Base-by-base conservation (phyloP, 352 stramenopile species). In the Paralagenidium karlingii region DNA sequence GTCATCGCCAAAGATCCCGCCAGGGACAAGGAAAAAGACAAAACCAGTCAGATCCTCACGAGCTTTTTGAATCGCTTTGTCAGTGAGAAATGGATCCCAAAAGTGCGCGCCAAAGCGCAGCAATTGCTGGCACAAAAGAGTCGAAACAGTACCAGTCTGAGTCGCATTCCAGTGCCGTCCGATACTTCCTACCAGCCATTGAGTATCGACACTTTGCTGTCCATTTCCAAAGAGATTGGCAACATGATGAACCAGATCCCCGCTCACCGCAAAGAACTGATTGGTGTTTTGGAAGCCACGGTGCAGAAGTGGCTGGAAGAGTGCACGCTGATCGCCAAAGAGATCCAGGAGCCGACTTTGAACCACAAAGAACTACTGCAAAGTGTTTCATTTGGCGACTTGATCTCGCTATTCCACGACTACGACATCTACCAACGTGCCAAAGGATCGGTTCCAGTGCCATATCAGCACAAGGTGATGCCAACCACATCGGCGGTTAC, bases 241-340 rank as follows among this genome's bases (percentile, higher is more conserved):
- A 54, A 64, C 3, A 86, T 90, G 68, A 82, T 87, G 57, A 33
- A 51, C 4, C 70, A 60, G 31, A 87, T 87, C 61, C 70, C 73
- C 0, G 55, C 70, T 18, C 63, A 84, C 38, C 60, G 59, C 7
- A 49, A 54, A 5, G 70, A 79, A n/a, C 51, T 85, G 5, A 61
- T 80, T 3, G 48, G 56, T 15, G 68, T 88, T 7, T 43, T 87
- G 1, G 74, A 90, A 45, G 50, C 52, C 8, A 80, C 67, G 2
- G 60, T 86, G 3, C 22, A 70, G 25, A 82, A 68, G 30, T 88
- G 71, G 65, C 44, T 86, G 8, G 67, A 86, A 24, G 71, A 90
- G 31, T 86, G 74, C 33, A 45, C 60, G 0, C 47, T 49, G 4
- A 85, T 90, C 25, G 74, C 69, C 24, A 80, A 74, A 19, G 76